A percentile compares a stretch with the other conserved stretches of the same genome.
Evolutionary conservation across 345 rosid species (phyloP).

Genomic region (Populus simonii): DNA sequence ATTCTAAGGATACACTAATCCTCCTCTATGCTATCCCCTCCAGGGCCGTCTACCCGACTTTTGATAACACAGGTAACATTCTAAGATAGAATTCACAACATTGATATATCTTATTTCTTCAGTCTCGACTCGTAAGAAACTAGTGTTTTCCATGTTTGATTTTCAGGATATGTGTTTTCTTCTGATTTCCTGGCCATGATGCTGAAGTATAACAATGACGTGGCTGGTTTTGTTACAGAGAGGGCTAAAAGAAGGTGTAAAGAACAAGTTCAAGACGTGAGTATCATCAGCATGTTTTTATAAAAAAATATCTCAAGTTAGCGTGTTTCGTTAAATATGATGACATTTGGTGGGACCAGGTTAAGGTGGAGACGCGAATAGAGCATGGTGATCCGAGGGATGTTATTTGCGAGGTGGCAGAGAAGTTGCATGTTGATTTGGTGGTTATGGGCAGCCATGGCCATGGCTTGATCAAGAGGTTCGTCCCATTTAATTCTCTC

Average conservation of each 20-base stretch:
- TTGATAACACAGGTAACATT: no score
- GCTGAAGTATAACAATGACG: no score
- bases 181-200: no score
- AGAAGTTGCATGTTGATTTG: conserved; percentile 42
- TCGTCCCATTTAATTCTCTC: background rate
- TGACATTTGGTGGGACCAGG: conserved; percentile 22
- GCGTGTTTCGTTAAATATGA: background rate
- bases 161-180: no score
- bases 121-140: no score
- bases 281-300: background rate
- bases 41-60: no score
- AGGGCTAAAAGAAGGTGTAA: conserved; percentile 23
- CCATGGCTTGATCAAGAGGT: conserved; percentile 61
- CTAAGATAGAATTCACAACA: no score
- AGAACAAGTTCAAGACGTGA: conserved; percentile 29
- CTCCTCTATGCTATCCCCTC: no score
- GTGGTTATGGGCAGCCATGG: conserved; percentile 68
- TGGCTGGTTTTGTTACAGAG: no score
- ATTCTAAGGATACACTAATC: no score
- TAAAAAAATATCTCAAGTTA: background rate
- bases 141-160: no score
- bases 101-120: no score
- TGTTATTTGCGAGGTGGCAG: conserved; percentile 52
- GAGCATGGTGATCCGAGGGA: conserved; percentile 59
- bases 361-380: conserved; percentile 44